phyloP scores from a whole-genome alignment of 164 flowering plant genomes.

The Piper betle region DNA sequence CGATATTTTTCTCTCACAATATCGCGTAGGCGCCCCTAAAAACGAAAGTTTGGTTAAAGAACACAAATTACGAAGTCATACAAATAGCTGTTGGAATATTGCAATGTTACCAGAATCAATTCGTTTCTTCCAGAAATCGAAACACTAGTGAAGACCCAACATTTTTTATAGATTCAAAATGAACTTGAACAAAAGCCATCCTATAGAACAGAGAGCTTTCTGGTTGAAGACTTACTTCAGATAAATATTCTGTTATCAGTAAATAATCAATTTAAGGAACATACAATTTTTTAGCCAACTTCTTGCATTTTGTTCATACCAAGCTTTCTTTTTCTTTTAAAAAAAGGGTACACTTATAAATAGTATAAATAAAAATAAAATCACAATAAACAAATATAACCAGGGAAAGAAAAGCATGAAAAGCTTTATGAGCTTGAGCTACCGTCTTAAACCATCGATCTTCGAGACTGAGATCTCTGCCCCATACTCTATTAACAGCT shows the following conservation, averaged over 20 bases:
- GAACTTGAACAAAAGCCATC: not conserved
- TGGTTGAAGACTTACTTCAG: conserved; percentile 27
- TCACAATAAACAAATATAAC: no score
- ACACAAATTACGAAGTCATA: not conserved
- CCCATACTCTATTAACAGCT: conserved; percentile 34
- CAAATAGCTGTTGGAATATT: not conserved
- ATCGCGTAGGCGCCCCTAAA: conserved; percentile 32
- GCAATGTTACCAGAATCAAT: not conserved
- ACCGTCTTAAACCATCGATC: conserved; percentile 53
- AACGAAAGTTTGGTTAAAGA: not conserved
- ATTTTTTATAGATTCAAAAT: not conserved
- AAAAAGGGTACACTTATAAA: no score
- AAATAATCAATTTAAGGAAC: conserved; percentile 11
- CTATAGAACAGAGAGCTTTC: no score
- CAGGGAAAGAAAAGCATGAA: no score
- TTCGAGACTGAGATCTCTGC: conserved; percentile 40
- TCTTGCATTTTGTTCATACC: not conserved
- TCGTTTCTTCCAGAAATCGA: no score
- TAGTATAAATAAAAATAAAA: no score
- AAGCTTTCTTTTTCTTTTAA: no score
- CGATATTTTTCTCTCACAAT: conserved; percentile 27
- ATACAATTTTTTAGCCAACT: conserved; percentile 16
- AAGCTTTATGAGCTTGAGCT: no score
- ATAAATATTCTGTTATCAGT: conserved; percentile 40
- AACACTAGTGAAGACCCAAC: not conserved